Percentiles rank a stretch among this genome's conserved stretches.
Evolutionary conservation across 805 yeast species (phyloP).

Genomic region (Ogataea neopini): DNA sequence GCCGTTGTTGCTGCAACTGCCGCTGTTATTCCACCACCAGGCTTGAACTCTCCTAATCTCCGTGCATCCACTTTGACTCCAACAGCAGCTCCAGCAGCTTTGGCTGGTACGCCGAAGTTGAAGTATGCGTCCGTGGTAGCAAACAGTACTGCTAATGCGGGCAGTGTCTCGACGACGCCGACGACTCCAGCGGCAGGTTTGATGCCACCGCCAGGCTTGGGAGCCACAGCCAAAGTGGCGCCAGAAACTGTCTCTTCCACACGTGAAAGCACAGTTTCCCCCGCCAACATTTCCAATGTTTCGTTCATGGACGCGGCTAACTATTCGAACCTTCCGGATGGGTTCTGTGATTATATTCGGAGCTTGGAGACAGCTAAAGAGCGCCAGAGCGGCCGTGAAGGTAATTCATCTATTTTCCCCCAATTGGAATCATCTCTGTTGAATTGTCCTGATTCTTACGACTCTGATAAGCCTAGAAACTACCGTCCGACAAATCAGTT

Average conservation of each 20-base stretch:
- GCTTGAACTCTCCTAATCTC: constrained; percentile 20
- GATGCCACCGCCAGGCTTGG: constrained; percentile 5
- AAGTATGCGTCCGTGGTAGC: constrained; percentile 35
- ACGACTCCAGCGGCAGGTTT: constrained; percentile 1
- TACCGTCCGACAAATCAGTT: constrained; percentile 80
- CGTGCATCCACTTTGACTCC: constrained; percentile 18
- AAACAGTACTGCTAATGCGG: constrained; percentile 8
- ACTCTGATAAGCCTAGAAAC: constrained; percentile 77
- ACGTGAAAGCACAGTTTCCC: constrained; percentile 14
- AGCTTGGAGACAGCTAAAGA: constrained; percentile 36
- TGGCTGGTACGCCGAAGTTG: constrained; percentile 42
- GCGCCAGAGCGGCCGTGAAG: constrained; percentile 34
- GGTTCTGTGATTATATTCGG: constrained; percentile 26
- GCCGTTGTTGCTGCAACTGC: constrained; percentile 11
- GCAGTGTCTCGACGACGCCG: constrained; percentile 1
- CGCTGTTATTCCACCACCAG: constrained; percentile 13
- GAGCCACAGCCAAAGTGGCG: neutral
- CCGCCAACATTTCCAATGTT: constrained; percentile 13
- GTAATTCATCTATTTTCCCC: constrained; percentile 51
- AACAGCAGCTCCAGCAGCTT: constrained; percentile 27
- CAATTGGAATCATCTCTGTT: constrained; percentile 75
- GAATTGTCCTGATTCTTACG: constrained; percentile 91
- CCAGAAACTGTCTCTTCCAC: constrained; percentile 1
- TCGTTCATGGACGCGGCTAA: constrained; percentile 25
- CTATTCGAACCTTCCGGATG: constrained; percentile 30